A percentile compares a stretch with the other conserved stretches of the same genome.
These are phyloP conservation scores for Microcos paniculata DNA, from an alignment of 345 rosid genomes.

Conservation along the genomic window DNA sequence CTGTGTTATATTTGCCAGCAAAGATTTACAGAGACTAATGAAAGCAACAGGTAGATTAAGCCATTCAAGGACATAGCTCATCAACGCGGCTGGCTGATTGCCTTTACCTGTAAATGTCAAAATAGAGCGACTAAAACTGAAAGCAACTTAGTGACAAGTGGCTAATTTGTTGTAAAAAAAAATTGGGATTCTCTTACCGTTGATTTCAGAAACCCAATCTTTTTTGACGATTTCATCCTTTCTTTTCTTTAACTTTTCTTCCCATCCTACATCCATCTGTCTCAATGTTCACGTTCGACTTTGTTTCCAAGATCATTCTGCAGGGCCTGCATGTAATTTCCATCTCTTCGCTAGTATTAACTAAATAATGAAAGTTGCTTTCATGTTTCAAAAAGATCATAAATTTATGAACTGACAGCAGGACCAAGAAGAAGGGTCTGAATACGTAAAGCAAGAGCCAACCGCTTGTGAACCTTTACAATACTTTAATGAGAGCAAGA, in stretches of 20 bases:
- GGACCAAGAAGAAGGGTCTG: neutral
- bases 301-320: too few relatives aligned
- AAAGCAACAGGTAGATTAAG: neutral
- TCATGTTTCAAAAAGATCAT: neutral
- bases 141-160: neutral
- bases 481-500: neutral
- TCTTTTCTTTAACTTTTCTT: neutral
- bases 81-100: too few relatives aligned
- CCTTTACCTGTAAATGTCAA: too few relatives aligned
- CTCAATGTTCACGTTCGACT: too few relatives aligned
- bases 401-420: neutral
- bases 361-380: neutral
- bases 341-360: neutral
- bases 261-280: neutral
- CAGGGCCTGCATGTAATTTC: too few relatives aligned
- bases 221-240: neutral
- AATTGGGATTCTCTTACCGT: neutral
- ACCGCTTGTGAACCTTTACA: neutral
- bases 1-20: too few relatives aligned
- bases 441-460: neutral
- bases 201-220: neutral
- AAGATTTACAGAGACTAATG: neutral
- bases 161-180: neutral
- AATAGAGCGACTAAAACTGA: neutral
- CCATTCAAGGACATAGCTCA: neutral